Conservation (phyloP, 116 monocot species). For the Zostera marina region DNA sequence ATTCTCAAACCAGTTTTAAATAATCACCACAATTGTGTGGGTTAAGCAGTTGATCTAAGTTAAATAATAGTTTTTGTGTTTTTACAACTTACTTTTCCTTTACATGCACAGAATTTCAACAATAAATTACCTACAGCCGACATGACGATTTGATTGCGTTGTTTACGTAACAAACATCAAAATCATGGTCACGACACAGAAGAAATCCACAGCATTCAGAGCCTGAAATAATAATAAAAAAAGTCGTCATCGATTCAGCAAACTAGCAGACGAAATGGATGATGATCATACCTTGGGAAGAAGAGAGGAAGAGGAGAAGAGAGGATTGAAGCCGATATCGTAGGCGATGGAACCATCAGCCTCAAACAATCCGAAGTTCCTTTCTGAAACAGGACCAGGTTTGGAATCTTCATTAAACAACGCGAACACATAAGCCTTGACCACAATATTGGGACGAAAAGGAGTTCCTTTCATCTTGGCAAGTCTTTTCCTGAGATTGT, state of each 20-base stretch:
- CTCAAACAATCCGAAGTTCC: slow-evolving; percentile 36
- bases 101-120: no score
- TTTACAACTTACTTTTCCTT: no score
- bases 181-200: neutral
- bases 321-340: slow-evolving; percentile 33
- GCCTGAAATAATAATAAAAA: slow-evolving; percentile 1
- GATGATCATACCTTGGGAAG: slow-evolving; percentile 6
- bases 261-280: no score
- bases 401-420: slow-evolving; percentile 44
- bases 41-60: no score
- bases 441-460: slow-evolving; percentile 25
- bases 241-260: neutral
- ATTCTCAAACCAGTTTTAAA: no score
- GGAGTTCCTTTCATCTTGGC: slow-evolving; percentile 39
- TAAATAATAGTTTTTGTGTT: no score
- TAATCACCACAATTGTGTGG: no score
- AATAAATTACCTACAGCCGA: no score
- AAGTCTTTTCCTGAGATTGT: slow-evolving; percentile 33
- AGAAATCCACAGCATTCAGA: neutral
- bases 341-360: slow-evolving; percentile 45
- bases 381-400: slow-evolving; percentile 33
- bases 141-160: no score
- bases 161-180: neutral
- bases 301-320: slow-evolving; percentile 19
- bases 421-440: slow-evolving; percentile 36